Base-by-base conservation (phyloP, 345 rosid species). In the Crucihimalaya himalaica region DNA sequence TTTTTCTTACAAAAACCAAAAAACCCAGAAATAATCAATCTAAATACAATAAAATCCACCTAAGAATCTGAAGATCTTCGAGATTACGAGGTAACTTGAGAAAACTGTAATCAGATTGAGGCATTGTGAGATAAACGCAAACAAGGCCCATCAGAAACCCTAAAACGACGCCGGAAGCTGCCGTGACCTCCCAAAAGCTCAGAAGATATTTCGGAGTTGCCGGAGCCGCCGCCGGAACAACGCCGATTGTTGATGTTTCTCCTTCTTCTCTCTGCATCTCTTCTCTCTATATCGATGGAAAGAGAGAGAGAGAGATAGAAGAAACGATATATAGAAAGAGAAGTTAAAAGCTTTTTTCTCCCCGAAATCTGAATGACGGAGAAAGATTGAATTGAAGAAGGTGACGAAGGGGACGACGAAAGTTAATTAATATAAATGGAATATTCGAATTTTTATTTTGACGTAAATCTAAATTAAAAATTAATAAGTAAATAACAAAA, bases 61-160 rank as follows among this genome's bases (percentile, higher is more conserved):
- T 89, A 57, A 94, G 96, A 72, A 86, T 84, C 84, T 89, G 96
- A 73, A 94, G 96, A 70, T 94, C 97, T 68, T 89, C 79, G 66
- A 94, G 92, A 85, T 70, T 89, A 25, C 87, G 90, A 68, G 97
- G 97, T 5, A 94, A 83, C 86, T 88, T 91, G 79, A 94, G 98
- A 86, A 91, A 89, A 80, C 96, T 89, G 63, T 94, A 94, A 81
- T 94, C 98, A 29, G 98, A 94, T 19, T 80, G 76, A 35, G 97
- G 97, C 90, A 94, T 72, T 86, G 98, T 89, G 31, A 89, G 81
- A 71, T 94, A 91, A 62, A 94, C 98, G 15, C 87, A 83, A 23
- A 79, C 29, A 51, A 91, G 88, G 7, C 95, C 84, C 18, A 83
- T 0, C 0, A 76, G 70, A 31, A 94, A 89, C 1, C 87, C 90